phyloP scores from a whole-genome alignment of 1,284 basidiomycete species.

The Pseudozyma tsukubaensis region DNA sequence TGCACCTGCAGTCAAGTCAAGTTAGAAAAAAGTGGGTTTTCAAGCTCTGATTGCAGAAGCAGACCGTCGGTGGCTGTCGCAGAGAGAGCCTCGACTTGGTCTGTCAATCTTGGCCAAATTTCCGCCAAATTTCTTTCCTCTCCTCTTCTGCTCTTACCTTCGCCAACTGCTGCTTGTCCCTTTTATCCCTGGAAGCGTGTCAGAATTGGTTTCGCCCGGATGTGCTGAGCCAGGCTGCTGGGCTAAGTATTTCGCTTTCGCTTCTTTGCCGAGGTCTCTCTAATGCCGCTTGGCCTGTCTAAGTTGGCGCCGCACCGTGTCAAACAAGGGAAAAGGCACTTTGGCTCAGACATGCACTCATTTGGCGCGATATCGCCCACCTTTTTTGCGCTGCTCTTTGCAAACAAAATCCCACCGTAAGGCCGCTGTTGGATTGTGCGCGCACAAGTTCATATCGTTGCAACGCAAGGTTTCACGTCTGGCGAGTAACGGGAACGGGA shows the following conservation, averaged over 20 bases:
- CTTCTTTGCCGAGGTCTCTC: constrained; percentile 10
- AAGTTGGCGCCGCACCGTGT: constrained; percentile 2
- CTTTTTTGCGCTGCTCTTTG: too few relatives aligned
- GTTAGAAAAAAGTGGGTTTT: constrained; percentile 5
- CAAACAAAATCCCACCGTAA: too few relatives aligned
- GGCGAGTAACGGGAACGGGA: too few relatives aligned
- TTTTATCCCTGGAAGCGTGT: too few relatives aligned
- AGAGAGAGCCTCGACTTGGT: neutral
- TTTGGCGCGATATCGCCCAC: too few relatives aligned
- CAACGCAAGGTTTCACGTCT: too few relatives aligned
- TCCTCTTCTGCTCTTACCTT: neutral
- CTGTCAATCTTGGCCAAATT: neutral
- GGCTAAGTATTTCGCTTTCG: too few relatives aligned
- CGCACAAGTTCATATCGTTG: too few relatives aligned
- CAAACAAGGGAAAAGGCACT: neutral
- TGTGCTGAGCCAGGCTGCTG: neutral
- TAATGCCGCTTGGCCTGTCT: neutral
- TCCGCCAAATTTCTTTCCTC: neutral
- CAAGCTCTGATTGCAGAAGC: neutral
- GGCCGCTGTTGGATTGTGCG: neutral
- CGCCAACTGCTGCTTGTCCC: too few relatives aligned
- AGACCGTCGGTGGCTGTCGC: neutral
- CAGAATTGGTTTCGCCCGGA: neutral
- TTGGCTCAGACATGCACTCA: too few relatives aligned
- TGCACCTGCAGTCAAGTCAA: neutral